phyloP scores from a whole-genome alignment of 2,329 filamentous ascomycete species.

The Ophiostoma montium region DNA sequence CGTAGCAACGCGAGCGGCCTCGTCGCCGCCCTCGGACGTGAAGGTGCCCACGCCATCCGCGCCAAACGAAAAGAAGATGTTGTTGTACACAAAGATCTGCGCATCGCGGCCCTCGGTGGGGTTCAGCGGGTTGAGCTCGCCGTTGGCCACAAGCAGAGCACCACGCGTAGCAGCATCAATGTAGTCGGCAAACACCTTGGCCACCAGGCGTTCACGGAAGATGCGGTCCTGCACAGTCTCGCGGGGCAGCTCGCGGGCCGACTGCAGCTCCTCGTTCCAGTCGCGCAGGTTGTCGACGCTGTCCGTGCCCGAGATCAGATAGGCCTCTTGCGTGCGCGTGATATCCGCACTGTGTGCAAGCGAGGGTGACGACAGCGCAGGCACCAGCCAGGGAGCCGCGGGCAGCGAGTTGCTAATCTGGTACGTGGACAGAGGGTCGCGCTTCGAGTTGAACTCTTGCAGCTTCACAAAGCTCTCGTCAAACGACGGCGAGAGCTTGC shows the following conservation, averaged over 20 bases:
- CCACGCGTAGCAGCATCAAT: slow-evolving; percentile 88
- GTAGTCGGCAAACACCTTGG: slow-evolving; percentile 95
- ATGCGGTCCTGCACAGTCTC: slow-evolving; percentile 91
- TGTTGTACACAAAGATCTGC: slow-evolving; percentile 99
- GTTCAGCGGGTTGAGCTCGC: slow-evolving; percentile 86
- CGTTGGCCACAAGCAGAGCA: slow-evolving; percentile 79
- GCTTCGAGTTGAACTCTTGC: slow-evolving; percentile 70
- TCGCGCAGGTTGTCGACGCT: slow-evolving; percentile 89
- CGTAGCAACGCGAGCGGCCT: slow-evolving; percentile 88
- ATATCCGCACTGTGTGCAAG: slow-evolving; percentile 68
- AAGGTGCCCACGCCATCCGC: slow-evolving; percentile 97
- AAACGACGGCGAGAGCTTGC: slow-evolving; percentile 73
- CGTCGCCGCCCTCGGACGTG: slow-evolving; percentile 88
- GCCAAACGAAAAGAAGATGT: slow-evolving; percentile 98
- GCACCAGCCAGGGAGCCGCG: slow-evolving; percentile 81
- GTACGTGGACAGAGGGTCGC: slow-evolving; percentile 83
- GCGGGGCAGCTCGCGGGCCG: slow-evolving; percentile 83
- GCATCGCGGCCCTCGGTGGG: slow-evolving; percentile 85
- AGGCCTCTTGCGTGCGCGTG: slow-evolving; percentile 84
- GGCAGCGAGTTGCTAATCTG: slow-evolving; percentile 93
- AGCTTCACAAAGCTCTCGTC: slow-evolving; percentile 58
- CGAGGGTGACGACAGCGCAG: slow-evolving; percentile 47
- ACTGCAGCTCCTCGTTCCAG: slow-evolving; percentile 99
- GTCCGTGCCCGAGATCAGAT: slow-evolving; percentile 77
- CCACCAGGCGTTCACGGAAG: slow-evolving; percentile 84